These are phyloP conservation scores for Agrocybe pediades DNA, from an alignment of 768 basidiomycete genomes.

Conservation along the genomic window DNA sequence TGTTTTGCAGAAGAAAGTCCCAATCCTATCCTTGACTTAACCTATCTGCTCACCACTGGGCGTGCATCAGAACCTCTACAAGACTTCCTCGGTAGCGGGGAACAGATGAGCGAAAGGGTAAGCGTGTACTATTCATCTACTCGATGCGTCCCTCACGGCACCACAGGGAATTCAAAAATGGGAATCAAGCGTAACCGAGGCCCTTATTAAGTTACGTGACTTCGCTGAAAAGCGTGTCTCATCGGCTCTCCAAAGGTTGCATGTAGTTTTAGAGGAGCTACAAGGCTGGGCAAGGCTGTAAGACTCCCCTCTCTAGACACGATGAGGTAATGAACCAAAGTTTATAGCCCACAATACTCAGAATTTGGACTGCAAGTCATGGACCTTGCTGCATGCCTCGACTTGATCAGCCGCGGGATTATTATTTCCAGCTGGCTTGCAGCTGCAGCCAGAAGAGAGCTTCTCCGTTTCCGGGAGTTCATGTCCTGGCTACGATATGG, in stretches of 20 bases:
- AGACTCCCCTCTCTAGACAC: constrained; percentile 16
- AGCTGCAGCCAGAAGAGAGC: constrained; percentile 63
- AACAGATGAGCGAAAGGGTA: constrained; percentile 84
- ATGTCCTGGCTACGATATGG: constrained; percentile 78
- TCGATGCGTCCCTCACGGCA: constrained; percentile 27
- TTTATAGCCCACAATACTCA: constrained; percentile 55
- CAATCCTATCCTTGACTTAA: constrained; percentile 71
- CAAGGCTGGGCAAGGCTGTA: constrained; percentile 79
- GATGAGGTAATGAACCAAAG: not conserved
- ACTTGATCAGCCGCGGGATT: constrained; percentile 56
- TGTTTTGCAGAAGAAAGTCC: constrained; percentile 53
- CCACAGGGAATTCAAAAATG: constrained; percentile 77
- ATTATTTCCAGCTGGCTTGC: constrained; percentile 71
- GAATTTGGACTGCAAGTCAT: constrained; percentile 54
- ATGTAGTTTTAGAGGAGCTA: constrained; percentile 76
- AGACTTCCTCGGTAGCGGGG: constrained; percentile 77
- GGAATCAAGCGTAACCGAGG: constrained; percentile 74
- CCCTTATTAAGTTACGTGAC: constrained; percentile 73
- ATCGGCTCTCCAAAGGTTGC: constrained; percentile 76
- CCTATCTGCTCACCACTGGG: constrained; percentile 69
- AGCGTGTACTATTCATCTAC: constrained; percentile 16
- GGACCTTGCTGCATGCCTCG: constrained; percentile 55
- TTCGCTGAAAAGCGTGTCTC: constrained; percentile 68
- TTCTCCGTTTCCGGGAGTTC: constrained; percentile 76
- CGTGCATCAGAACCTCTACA: constrained; percentile 67